Evolutionary conservation across 2,329 filamentous ascomycete genomes (phyloP).

Genomic region (Phyllosticta citriasiana): DNA sequence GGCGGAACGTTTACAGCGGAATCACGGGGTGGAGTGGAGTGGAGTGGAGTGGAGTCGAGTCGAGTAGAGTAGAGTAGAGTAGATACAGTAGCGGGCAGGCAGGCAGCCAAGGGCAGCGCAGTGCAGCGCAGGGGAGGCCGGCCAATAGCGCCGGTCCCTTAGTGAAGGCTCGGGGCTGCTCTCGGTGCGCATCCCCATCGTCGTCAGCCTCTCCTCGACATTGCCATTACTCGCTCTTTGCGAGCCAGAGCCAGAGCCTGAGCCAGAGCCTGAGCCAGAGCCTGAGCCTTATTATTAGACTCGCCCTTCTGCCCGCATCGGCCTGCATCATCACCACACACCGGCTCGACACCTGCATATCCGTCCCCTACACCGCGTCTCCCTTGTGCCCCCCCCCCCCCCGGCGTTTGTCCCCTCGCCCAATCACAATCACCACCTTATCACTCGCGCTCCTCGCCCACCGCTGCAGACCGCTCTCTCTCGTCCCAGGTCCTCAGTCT

Average conservation of each 20-base stretch:
- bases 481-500: background rate
- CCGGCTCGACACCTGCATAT: background rate
- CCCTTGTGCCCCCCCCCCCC: background rate
- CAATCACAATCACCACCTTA: background rate
- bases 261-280: background rate
- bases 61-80: too few relatives aligned
- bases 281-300: background rate
- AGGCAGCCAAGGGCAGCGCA: background rate
- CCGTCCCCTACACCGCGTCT: background rate
- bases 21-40: too few relatives aligned
- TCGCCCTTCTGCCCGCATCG: background rate
- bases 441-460: background rate
- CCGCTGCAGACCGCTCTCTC: slow-evolving; percentile 9
- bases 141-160: background rate
- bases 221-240: background rate
- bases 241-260: too few relatives aligned
- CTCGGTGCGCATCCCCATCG: background rate
- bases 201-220: background rate
- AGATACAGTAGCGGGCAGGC: too few relatives aligned
- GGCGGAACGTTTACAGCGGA: too few relatives aligned
- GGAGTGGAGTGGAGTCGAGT: too few relatives aligned
- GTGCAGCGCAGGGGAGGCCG: background rate
- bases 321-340: too few relatives aligned
- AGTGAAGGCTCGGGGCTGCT: background rate
- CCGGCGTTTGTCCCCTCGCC: background rate